These are phyloP conservation scores for Rhytidiadelphus loreus DNA, from an alignment of 225 moss, liverwort and hornwort genomes.

Conservation along the genomic window DNA sequence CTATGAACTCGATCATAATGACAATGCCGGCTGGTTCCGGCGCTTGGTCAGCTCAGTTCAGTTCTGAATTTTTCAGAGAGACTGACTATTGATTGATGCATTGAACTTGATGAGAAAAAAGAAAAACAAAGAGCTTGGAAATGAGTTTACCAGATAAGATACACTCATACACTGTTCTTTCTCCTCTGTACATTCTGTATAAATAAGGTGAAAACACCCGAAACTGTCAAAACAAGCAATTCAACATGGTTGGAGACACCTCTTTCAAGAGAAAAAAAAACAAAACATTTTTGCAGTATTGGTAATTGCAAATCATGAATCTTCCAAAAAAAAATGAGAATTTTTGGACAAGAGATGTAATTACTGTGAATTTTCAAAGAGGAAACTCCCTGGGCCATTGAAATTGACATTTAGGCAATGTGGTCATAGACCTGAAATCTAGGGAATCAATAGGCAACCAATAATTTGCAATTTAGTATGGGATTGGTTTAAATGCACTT, in stretches of 20 bases:
- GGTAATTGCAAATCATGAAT: not conserved
- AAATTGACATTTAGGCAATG: no score
- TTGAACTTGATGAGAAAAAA: not conserved
- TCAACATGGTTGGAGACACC: not conserved
- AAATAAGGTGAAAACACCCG: not conserved
- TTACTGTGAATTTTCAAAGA: not conserved
- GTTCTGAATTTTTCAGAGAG: not conserved
- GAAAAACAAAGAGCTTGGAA: not conserved
- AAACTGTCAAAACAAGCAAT: not conserved
- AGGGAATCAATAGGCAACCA: not conserved
- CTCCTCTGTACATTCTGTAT: not conserved
- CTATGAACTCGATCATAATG: not conserved
- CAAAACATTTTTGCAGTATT: not conserved
- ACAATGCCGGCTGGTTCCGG: not conserved
- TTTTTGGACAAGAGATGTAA: not conserved
- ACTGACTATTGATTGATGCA: not conserved
- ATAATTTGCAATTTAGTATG: not conserved
- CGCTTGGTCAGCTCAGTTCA: not conserved
- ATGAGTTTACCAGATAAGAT: not conserved
- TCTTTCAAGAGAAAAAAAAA: not conserved
- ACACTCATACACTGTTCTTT: not conserved
- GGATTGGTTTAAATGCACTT: not conserved
- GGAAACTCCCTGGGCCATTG: not conserved
- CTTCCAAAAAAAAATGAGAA: no score
- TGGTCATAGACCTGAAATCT: not conserved